Percentiles rank a stretch among this genome's conserved stretches.
Conservation (phyloP, 208 protist genomes). For the Crithidia thermophila region DNA sequence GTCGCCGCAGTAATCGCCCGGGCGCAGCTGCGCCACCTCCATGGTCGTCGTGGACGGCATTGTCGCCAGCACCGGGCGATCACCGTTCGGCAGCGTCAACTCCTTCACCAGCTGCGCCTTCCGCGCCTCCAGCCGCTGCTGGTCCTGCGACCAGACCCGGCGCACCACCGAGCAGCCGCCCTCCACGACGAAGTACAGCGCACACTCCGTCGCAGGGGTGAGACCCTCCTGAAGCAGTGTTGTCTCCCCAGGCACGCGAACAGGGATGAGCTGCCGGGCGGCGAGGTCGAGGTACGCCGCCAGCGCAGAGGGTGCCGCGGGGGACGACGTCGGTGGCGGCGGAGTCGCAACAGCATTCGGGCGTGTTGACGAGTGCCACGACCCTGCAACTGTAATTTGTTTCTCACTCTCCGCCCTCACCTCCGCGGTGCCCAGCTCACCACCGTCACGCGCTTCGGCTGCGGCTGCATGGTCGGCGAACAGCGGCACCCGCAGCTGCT, state of each 20-base stretch:
- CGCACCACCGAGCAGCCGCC: conserved; percentile 59
- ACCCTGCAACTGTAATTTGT: background rate
- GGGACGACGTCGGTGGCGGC: background rate
- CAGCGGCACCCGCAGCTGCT: conserved; percentile 32
- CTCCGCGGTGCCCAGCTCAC: too few relatives aligned
- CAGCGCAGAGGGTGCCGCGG: background rate
- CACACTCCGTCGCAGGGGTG: conserved; percentile 39
- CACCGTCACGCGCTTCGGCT: background rate
- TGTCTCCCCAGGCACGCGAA: conserved; percentile 50
- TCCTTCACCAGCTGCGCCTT: conserved; percentile 16
- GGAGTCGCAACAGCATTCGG: background rate
- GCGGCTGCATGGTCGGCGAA: conserved; percentile 1
- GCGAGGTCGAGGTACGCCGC: conserved; percentile 16
- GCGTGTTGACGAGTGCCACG: background rate
- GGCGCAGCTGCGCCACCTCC: conserved; percentile 58
- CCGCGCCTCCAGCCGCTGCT: conserved; percentile 23
- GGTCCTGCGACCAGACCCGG: conserved; percentile 36
- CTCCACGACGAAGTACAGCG: conserved; percentile 66
- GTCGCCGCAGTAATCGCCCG: conserved; percentile 78
- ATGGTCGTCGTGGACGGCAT: conserved; percentile 37
- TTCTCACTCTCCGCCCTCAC: background rate
- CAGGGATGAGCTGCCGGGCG: conserved; percentile 46
- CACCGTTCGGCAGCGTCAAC: conserved; percentile 17
- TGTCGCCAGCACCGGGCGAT: conserved; percentile 1
- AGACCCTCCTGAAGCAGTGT: conserved; percentile 63